Conservation (phyloP, 2,329 filamentous ascomycete species). For the Myriosclerotinia curreyana region DNA sequence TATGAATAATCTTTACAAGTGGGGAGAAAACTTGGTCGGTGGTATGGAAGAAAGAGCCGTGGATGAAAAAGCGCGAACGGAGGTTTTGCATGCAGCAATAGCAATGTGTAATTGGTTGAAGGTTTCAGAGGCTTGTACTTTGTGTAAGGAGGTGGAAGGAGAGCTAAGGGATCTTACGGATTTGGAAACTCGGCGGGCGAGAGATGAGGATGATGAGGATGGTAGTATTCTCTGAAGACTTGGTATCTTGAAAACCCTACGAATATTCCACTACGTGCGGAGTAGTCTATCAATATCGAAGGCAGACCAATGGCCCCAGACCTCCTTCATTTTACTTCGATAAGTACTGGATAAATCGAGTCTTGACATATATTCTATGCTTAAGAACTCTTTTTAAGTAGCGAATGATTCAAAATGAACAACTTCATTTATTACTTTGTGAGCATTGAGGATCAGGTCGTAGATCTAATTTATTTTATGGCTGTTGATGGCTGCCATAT, state of each 20-base stretch:
- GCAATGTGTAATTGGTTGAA: slow-evolving; percentile 27
- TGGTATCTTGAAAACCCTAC: background rate
- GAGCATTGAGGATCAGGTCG: background rate
- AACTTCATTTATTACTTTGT: background rate
- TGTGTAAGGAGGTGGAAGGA: slow-evolving; percentile 18
- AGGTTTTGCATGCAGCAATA: slow-evolving; percentile 24
- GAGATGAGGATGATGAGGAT: background rate
- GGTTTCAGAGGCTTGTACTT: slow-evolving; percentile 22
- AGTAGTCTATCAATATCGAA: background rate
- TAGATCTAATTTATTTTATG: background rate
- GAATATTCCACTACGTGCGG: background rate
- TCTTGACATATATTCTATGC: background rate
- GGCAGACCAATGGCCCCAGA: background rate
- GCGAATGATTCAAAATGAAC: background rate
- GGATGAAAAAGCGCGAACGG: background rate
- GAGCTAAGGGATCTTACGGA: slow-evolving; percentile 24
- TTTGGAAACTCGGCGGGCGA: background rate
- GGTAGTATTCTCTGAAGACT: background rate
- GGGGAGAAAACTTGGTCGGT: slow-evolving; percentile 27
- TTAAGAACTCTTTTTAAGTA: background rate
- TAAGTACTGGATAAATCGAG: background rate
- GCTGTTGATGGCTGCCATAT: too few species aligned
- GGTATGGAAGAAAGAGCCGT: slow-evolving; percentile 23
- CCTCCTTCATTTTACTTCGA: background rate
- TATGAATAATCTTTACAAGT: slow-evolving; percentile 30